Conservation (phyloP, 352 stramenopile genomes). For the Phytophthora fragariaefolia region DNA sequence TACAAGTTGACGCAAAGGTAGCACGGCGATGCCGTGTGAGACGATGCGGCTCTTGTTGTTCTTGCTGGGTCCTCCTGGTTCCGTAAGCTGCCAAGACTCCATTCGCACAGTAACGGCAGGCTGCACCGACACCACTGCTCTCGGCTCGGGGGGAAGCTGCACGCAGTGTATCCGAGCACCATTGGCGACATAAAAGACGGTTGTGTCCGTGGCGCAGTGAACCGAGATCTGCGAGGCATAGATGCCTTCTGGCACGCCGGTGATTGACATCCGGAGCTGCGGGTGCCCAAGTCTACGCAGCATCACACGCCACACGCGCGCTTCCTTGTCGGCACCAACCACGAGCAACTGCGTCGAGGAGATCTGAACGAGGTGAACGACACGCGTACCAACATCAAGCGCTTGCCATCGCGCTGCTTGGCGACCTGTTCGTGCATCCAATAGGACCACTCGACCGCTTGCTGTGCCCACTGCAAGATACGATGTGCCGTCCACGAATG, state of each 20-base stretch:
- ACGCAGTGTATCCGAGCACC: constrained; percentile 49
- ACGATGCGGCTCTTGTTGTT: constrained; percentile 56
- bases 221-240: constrained; percentile 56
- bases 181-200: constrained; percentile 54
- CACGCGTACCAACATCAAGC: constrained; percentile 42
- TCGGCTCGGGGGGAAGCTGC: constrained; percentile 46
- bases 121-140: constrained; percentile 24
- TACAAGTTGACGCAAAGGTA: constrained; percentile 68
- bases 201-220: constrained; percentile 49
- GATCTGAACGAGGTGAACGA: constrained; percentile 66
- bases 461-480: constrained; percentile 54
- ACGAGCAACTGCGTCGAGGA: constrained; percentile 64
- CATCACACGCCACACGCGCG: constrained; percentile 68
- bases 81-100: constrained; percentile 60
- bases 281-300: constrained; percentile 36
- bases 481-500: constrained; percentile 36
- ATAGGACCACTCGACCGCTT: constrained; percentile 50
- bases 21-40: constrained; percentile 47
- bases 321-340: constrained; percentile 69
- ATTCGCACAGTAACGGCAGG: constrained; percentile 34
- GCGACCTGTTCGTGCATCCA: constrained; percentile 63
- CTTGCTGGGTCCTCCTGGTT: constrained; percentile 39
- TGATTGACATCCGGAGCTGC: constrained; percentile 53
- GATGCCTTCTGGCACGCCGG: constrained; percentile 62
- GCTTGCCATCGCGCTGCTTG: constrained; percentile 63